A percentile compares a stretch with the other conserved stretches of the same genome.
These are phyloP conservation scores for Alternaria conjuncta DNA, from an alignment of 2,329 filamentous ascomycete genomes.

Conservation along the genomic window DNA sequence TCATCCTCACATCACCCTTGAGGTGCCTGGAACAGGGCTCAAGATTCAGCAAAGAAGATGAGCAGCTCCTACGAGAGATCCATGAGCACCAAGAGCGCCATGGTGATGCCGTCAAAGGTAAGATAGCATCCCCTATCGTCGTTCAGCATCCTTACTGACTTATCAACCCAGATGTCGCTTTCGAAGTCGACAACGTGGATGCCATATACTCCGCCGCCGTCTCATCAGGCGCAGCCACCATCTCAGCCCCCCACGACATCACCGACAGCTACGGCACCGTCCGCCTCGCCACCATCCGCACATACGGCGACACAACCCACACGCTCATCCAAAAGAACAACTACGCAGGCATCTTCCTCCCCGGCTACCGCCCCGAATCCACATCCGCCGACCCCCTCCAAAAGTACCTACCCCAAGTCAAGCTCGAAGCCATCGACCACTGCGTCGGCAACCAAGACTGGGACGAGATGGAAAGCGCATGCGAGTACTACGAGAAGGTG, in stretches of 20 bases:
- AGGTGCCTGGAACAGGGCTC: conserved; percentile 54
- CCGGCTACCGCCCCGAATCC: conserved; percentile 72
- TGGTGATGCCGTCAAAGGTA: conserved; percentile 84
- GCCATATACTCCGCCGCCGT: conserved; percentile 80
- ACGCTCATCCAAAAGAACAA: conserved; percentile 77
- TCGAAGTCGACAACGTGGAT: conserved; percentile 88
- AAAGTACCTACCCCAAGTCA: conserved; percentile 65
- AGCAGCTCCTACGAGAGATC: conserved; percentile 72
- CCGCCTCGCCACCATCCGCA: conserved; percentile 79
- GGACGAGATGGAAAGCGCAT: conserved; percentile 78
- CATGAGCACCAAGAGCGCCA: conserved; percentile 84
- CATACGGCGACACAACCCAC: conserved; percentile 95
- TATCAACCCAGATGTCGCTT: conserved; percentile 73
- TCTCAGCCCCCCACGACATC: conserved; percentile 64
- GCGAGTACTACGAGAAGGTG: conserved; percentile 80
- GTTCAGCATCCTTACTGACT: conserved; percentile 9
- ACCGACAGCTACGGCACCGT: conserved; percentile 70
- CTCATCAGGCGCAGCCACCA: conserved; percentile 65
- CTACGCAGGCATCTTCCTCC: conserved; percentile 81
- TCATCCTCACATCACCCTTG: conserved; percentile 83
- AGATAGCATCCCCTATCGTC: neutral
- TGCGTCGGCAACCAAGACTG: conserved; percentile 98
- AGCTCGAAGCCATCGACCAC: conserved; percentile 83
- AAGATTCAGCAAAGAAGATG: conserved; percentile 61
- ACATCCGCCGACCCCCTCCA: conserved; percentile 54